Percentiles rank a stretch among this genome's conserved stretches.
phyloP scores from a whole-genome alignment of 1,139 yeast genomes.

The Sugiyamaella castrensis region DNA sequence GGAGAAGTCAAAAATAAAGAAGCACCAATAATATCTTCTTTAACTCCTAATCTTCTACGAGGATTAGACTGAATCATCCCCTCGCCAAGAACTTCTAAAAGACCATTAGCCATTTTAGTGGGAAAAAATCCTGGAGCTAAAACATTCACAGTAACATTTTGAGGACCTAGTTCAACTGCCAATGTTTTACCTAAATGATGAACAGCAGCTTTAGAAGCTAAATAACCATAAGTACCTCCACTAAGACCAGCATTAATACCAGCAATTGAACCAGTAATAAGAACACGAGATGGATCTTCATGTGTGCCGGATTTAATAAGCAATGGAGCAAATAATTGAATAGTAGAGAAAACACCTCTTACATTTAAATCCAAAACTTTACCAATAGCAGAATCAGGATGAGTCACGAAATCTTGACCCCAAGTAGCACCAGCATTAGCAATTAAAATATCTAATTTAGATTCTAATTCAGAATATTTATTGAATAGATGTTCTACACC shows the following conservation, averaged over 20 bases:
- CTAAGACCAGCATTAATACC: conserved; percentile 44
- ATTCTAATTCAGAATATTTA: conserved; percentile 42
- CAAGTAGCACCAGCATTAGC: conserved; percentile 84
- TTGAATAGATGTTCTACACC: conserved; percentile 50
- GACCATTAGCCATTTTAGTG: conserved; percentile 69
- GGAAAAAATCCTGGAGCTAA: conserved; percentile 82
- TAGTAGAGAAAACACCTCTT: conserved; percentile 66
- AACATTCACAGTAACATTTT: conserved; percentile 62
- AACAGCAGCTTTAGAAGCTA: conserved; percentile 76
- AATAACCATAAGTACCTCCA: conserved; percentile 68
- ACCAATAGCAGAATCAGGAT: conserved; percentile 60
- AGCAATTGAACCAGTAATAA: conserved; percentile 63
- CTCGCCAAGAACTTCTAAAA: conserved; percentile 52
- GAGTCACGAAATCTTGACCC: conserved; percentile 66
- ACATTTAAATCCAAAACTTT: conserved; percentile 66
- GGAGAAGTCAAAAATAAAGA: conserved; percentile 57
- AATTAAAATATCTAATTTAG: conserved; percentile 57
- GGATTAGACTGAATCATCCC: conserved; percentile 53
- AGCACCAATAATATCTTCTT: conserved; percentile 59
- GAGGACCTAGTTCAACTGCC: conserved; percentile 64
- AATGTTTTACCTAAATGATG: conserved; percentile 64
- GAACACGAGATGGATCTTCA: conserved; percentile 63
- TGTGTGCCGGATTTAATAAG: conserved; percentile 53
- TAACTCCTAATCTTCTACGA: conserved; percentile 59
- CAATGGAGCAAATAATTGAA: conserved; percentile 59